Evolutionary conservation across 129 eudicot genomes (phyloP), one percentile per base, ranked within the genome.

Genomic region (Glebionis coronaria): DNA sequence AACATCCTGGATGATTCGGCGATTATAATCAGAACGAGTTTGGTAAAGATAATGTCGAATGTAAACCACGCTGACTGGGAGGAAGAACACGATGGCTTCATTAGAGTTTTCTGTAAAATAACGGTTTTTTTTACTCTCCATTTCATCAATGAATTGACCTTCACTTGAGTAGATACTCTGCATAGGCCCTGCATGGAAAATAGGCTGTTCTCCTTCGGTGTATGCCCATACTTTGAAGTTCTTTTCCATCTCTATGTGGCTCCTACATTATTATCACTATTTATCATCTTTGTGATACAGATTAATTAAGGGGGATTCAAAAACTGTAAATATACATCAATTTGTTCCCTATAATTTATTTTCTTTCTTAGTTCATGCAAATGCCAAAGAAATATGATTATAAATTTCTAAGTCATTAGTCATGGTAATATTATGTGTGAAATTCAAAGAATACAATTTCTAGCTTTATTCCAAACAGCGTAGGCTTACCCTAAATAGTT

Each of bases 191-290:
- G 47, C 63, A 63, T 85, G 87, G 61, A 85, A 82, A 12, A 85
- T 29, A 16, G 92, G 92, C 9, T 63, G 61, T 14, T 82, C 88
- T 67, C 92, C 92, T 82, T 85, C 92, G 55, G 75, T 82, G 88
- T 85, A 85, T 59, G 82, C 27, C 85, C 83, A 85, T 51, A 85
- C 75, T 71, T 80, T 85, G 52, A 85, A 80, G 23, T 64, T 67
- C 70, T 82, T 85, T 62, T 77, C 82, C 91, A 85, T 85, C 68
- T 85, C 91, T 56, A 69, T 70, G 47, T 76, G 83, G 67, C 91
- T 85, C 83, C 92, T 85, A 78, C 60, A 57, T 16, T 28, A 11
- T 10, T 4, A 1, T 68, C 9, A 19, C 0, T 31, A 19, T 23
- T 11, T 56, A 21, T 56, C 61, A 54, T 56, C 56, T 16, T 52